A percentile compares a stretch with the other conserved stretches of the same genome.
These are phyloP conservation scores for Moesziomyces aphidis DNA, from an alignment of 1,284 basidiomycete genomes.

Conservation along the genomic window DNA sequence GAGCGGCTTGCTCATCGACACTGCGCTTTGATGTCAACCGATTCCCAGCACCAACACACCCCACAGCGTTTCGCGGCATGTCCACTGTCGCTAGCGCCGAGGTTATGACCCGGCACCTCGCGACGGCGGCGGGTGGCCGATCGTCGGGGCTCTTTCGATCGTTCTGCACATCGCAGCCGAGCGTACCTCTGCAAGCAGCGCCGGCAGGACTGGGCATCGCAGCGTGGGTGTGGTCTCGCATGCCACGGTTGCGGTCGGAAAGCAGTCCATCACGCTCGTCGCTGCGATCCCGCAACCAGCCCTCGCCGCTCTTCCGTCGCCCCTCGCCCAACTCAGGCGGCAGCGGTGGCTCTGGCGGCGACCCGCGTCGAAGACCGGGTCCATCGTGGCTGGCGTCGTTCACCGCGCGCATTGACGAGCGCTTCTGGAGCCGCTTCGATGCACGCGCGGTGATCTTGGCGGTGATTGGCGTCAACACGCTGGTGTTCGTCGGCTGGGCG, in stretches of 20 bases:
- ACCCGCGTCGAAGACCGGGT: not conserved
- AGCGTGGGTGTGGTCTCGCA: conserved; percentile 4
- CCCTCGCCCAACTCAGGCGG: not conserved
- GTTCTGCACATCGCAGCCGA: conserved; percentile 9
- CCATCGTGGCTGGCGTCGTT: conserved; percentile 1
- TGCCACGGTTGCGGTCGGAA: conserved; percentile 11
- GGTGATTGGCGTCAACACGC: conserved; percentile 45
- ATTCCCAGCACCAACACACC: too few species aligned
- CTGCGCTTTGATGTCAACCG: too few species aligned
- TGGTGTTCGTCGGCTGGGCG: conserved; percentile 50
- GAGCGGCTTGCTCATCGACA: too few species aligned
- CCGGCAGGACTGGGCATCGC: not conserved
- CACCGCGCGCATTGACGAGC: conserved; percentile 6
- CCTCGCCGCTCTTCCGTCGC: conserved; percentile 19
- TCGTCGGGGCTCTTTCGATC: conserved; percentile 1
- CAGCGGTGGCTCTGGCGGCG: not conserved
- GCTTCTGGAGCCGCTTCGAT: conserved; percentile 10
- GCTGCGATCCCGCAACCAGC: not conserved
- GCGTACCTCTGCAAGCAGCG: not conserved
- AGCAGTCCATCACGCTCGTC: conserved; percentile 2
- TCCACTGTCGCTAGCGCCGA: too few species aligned
- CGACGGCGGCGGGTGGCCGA: too few species aligned
- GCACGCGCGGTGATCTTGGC: conserved; percentile 26
- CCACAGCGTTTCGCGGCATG: too few species aligned
- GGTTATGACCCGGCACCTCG: too few species aligned